Evolutionary conservation across 2,329 filamentous ascomycete genomes (phyloP), one percentile per base, ranked within the genome.

Genomic region (Aspergillus costaricaensis): DNA sequence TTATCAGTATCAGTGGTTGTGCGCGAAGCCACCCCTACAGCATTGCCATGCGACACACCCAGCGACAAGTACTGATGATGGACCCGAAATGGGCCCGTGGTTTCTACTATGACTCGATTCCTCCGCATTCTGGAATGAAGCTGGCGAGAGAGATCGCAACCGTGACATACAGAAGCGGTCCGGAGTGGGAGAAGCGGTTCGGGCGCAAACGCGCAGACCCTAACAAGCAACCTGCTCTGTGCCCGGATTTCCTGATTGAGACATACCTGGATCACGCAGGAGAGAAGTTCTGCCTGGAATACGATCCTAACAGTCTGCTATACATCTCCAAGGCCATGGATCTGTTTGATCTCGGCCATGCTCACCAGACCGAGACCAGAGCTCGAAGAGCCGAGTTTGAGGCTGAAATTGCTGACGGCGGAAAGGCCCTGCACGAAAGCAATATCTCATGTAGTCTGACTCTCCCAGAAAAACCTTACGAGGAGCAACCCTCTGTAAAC

Each of bases 281-380:
- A 19, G 95, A 99, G 80, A 99, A 99, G 77, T 99, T 96, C 82
- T 97, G 92, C 73, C 83, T 99, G 25, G 93, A 95, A 65, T 98
- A 98, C 74, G 95, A 99, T 71, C 88, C 95, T 25, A 99, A 99
- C 78, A 96, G 92, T 72, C 80, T 98, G 41, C 82, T 99, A 2
- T 99, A 99, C 75, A 91, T 99, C 59, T 96, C 92, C 75, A 99
- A 99, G 79, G 95, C 95, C 5, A 99, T 99, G 95, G 95, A 99
- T 73, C 82, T 99, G 12, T 99, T 99, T 75, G 95, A 99, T 70
- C 85, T 99, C 0, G 92, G 95, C 23, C 81, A 81, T 51, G 83
- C 86, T 43, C 88, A 89, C 71, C 91, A 93, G 72, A 76, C 80
- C 3, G 86, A 84, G 19, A 86, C 90, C 2, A 81, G 81, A 19